phyloP scores from a whole-genome alignment of 176 grass and related monocot species.

The Juncus effusus region DNA sequence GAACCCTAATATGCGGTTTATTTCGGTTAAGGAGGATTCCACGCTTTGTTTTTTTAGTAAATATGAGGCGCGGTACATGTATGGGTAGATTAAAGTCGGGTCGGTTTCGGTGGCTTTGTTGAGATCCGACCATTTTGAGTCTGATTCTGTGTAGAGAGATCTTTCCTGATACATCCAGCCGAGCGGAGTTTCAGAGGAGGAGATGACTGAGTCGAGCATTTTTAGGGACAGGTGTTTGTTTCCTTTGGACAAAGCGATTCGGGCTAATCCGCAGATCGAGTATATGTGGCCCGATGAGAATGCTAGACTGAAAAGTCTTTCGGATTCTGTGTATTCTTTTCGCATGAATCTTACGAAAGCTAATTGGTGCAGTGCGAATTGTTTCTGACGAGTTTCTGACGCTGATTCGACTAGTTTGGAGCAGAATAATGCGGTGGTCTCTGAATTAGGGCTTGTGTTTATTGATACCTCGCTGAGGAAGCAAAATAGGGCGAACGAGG shows the following conservation, averaged over 20 bases:
- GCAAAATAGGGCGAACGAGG: constrained; percentile 87
- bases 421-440: constrained; percentile 63
- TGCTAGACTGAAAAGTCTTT: constrained; percentile 66
- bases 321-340: constrained; percentile 72
- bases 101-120: constrained; percentile 83
- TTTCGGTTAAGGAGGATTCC: constrained; percentile 80
- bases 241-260: constrained; percentile 57
- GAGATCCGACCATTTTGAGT: constrained; percentile 80
- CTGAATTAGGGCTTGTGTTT: constrained; percentile 53
- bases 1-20: constrained; percentile 85
- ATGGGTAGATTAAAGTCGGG: constrained; percentile 86
- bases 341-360: constrained; percentile 62
- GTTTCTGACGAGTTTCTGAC: constrained; percentile 64
- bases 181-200: constrained; percentile 61
- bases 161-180: constrained; percentile 99
- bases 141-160: constrained; percentile 74
- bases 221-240: constrained; percentile 90
- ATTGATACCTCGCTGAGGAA: constrained; percentile 87
- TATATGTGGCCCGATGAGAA: constrained; percentile 84
- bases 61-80: constrained; percentile 87
- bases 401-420: constrained; percentile 85
- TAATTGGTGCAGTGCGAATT: constrained; percentile 73
- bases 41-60: constrained; percentile 86
- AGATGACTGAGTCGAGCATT: constrained; percentile 82
- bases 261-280: constrained; percentile 76